Evolutionary conservation across 345 rosid genomes (phyloP).

Genomic region (Boechera stricta): DNA sequence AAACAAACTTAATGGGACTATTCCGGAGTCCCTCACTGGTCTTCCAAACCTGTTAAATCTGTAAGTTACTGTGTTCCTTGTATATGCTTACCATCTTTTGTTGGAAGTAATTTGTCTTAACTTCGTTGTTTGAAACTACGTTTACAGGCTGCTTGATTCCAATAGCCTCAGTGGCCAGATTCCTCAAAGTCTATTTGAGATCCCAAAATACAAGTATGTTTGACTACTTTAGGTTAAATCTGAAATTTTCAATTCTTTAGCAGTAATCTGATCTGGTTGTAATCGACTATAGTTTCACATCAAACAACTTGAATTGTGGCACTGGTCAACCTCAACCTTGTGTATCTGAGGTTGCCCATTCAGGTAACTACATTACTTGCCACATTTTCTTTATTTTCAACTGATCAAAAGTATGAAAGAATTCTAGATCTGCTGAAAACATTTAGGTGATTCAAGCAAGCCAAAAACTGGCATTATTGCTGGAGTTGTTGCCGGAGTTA

Average conservation of each 20-base stretch:
- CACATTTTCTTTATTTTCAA: not conserved
- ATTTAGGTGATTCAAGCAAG: constrained; percentile 65
- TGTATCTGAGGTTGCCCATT: constrained; percentile 56
- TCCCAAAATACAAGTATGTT: constrained; percentile 79
- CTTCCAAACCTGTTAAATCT: constrained; percentile 73
- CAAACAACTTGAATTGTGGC: constrained; percentile 75
- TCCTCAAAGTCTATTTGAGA: constrained; percentile 66
- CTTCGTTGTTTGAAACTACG: constrained; percentile 21
- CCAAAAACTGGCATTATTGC: constrained; percentile 70
- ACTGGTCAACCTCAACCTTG: constrained; percentile 50
- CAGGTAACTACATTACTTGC: constrained; percentile 56
- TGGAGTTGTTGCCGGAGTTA: constrained; percentile 71
- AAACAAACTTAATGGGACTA: constrained; percentile 78
- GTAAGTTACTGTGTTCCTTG: constrained; percentile 53
- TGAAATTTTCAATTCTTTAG: not conserved
- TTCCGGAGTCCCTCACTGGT: constrained; percentile 70
- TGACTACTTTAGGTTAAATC: constrained; percentile 2
- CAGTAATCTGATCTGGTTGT: constrained; percentile 29
- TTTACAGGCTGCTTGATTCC: constrained; percentile 80
- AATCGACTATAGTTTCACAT: constrained; percentile 69
- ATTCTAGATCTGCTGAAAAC: constrained; percentile 8
- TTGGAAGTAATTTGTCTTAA: constrained; percentile 3
- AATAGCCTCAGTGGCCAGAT: constrained; percentile 78
- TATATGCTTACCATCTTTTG: not conserved
- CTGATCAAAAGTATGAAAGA: not conserved